Evolutionary conservation across 352 stramenopile genomes (phyloP).

Genomic region (Globisporangium alternatum): DNA sequence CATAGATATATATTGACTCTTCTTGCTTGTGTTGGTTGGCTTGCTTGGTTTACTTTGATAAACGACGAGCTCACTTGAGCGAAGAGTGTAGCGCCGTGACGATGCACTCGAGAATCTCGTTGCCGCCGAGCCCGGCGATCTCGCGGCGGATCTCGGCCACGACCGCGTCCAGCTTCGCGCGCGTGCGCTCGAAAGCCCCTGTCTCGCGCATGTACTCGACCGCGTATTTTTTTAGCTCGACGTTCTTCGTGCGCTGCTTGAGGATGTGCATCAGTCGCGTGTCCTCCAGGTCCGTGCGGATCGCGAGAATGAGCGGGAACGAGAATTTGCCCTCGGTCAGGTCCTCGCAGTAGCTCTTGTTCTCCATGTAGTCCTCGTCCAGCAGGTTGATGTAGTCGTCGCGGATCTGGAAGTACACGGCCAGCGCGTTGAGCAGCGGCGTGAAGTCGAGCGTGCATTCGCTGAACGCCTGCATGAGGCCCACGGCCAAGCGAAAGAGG

Average conservation of each 20-base stretch:
- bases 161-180: conserved; percentile 55
- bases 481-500: conserved; percentile 95
- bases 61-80: conserved; percentile 30
- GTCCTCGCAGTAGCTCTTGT: conserved; percentile 98
- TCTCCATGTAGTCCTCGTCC: conserved; percentile 95
- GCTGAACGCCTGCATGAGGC: conserved; percentile 92
- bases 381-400: conserved; percentile 98
- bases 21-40: neutral
- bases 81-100: conserved; percentile 48
- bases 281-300: conserved; percentile 69
- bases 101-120: conserved; percentile 54
- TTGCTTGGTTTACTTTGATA: neutral
- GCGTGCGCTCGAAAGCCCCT: conserved; percentile 50
- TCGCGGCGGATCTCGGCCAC: conserved; percentile 43
- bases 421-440: conserved; percentile 91
- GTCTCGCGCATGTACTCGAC: conserved; percentile 81
- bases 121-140: conserved; percentile 52
- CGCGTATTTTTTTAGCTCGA: conserved; percentile 95
- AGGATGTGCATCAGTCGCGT: conserved; percentile 93
- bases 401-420: conserved; percentile 98
- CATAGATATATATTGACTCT: neutral
- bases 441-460: conserved; percentile 69
- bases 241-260: conserved; percentile 95
- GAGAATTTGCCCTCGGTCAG: conserved; percentile 98
- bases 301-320: conserved; percentile 85